phyloP scores from a whole-genome alignment of 2,329 filamentous ascomycete genomes.

The Arthrobotrys pseudoclavata region DNA sequence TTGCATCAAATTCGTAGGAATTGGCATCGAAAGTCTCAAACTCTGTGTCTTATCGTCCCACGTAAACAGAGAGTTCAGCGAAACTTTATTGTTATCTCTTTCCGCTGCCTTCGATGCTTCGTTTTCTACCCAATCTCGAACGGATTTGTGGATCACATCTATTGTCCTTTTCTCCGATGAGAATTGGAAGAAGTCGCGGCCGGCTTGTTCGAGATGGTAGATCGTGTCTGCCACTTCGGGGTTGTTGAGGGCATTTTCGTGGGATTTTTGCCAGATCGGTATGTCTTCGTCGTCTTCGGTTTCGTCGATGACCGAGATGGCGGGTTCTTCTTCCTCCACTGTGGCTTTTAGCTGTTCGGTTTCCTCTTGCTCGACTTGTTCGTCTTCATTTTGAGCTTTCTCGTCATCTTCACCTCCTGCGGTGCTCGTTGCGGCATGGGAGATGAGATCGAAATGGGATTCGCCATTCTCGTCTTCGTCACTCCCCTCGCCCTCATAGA shows the following conservation, averaged over 20 bases:
- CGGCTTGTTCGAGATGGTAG: conserved; percentile 57
- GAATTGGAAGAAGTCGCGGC: conserved; percentile 56
- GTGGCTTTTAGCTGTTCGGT: conserved; percentile 8
- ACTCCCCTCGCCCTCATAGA: conserved; percentile 29
- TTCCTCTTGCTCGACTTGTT: conserved; percentile 2
- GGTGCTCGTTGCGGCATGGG: conserved; percentile 7
- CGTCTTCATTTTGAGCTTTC: background rate
- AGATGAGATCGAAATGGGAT: conserved; percentile 32
- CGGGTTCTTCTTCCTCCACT: conserved; percentile 13
- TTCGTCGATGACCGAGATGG: conserved; percentile 37
- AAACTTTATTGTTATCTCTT: conserved; percentile 43
- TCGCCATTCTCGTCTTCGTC: conserved; percentile 22
- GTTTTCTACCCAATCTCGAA: conserved; percentile 58
- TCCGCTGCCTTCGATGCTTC: conserved; percentile 42
- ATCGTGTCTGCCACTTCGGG: conserved; percentile 57
- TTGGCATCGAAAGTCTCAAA: conserved; percentile 47
- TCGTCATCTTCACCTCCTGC: conserved; percentile 3
- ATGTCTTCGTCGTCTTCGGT: conserved; percentile 17
- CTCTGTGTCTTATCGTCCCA: conserved; percentile 54
- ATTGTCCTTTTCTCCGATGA: conserved; percentile 49
- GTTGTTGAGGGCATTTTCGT: conserved; percentile 44
- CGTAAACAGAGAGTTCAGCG: conserved; percentile 43
- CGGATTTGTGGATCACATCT: conserved; percentile 58
- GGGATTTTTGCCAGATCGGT: conserved; percentile 27
- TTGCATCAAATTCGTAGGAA: conserved; percentile 41